phyloP scores from a whole-genome alignment of 2,329 filamentous ascomycete species.

The Cercospora zeina region DNA sequence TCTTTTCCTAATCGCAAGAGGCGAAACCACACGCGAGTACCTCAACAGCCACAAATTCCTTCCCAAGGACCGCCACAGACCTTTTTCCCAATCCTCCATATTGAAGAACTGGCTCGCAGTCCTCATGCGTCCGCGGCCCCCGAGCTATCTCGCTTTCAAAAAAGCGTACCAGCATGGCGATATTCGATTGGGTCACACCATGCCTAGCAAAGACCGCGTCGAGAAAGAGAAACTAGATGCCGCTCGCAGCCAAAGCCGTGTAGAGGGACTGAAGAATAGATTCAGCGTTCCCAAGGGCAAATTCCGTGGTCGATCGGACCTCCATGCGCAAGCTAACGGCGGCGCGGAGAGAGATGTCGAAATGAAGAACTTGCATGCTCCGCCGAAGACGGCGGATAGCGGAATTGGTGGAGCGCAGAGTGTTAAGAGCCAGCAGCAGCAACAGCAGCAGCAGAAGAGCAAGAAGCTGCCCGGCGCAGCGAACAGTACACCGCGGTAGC shows the following conservation, averaged over 20 bases:
- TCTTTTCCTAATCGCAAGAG: slow-evolving; percentile 82
- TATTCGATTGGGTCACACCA: slow-evolving; percentile 67
- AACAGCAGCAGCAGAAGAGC: slow-evolving; percentile 9
- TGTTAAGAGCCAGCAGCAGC: background rate
- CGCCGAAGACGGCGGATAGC: slow-evolving; percentile 17
- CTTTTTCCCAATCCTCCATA: slow-evolving; percentile 75
- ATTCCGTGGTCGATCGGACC: background rate
- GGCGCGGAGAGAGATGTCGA: slow-evolving; percentile 54
- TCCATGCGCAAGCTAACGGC: slow-evolving; percentile 31
- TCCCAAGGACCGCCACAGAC: slow-evolving; percentile 85
- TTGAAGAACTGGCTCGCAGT: slow-evolving; percentile 80
- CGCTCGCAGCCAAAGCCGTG: slow-evolving; percentile 44
- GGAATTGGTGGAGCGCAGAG: slow-evolving; percentile 10
- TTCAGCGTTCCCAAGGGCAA: slow-evolving; percentile 30
- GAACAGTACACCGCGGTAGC: slow-evolving; percentile 21
- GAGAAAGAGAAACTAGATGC: slow-evolving; percentile 21
- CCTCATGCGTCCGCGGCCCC: slow-evolving; percentile 77
- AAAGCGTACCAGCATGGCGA: slow-evolving; percentile 73
- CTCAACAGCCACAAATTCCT: slow-evolving; percentile 94
- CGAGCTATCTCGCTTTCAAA: slow-evolving; percentile 90
- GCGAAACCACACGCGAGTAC: slow-evolving; percentile 94
- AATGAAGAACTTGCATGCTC: slow-evolving; percentile 58
- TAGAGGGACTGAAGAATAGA: slow-evolving; percentile 55
- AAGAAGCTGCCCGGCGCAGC: slow-evolving; percentile 14
- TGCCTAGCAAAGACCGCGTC: slow-evolving; percentile 18